Evolutionary conservation across 441 rosid genomes (phyloP).

Genomic region (Arabidopsis hybrid): DNA sequence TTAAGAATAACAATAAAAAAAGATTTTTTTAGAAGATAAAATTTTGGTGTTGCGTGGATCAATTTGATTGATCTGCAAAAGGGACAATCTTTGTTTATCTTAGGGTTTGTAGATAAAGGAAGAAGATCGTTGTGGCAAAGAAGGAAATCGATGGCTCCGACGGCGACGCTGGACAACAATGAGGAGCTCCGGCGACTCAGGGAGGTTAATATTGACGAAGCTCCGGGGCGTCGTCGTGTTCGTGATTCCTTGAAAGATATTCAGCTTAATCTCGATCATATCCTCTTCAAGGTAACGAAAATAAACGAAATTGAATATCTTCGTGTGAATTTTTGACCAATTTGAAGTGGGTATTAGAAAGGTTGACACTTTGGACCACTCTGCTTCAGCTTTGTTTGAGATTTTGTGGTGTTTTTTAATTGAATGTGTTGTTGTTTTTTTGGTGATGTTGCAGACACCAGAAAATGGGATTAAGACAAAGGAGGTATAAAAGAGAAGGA

Average conservation of each 20-base stretch:
- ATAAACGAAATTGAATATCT: background rate
- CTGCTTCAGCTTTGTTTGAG: conserved; percentile 21
- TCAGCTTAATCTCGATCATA: conserved; percentile 79
- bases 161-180: conserved; percentile 47
- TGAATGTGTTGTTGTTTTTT: background rate
- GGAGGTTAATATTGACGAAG: conserved; percentile 75
- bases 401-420: background rate
- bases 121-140: conserved; percentile 39
- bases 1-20: background rate
- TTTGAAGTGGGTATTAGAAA: conserved; percentile 30
- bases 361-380: conserved; percentile 19
- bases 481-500: conserved; percentile 56
- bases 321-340: background rate
- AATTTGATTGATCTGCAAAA: conserved; percentile 14
- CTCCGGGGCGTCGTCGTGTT: conserved; percentile 69
- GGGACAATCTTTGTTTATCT: background rate
- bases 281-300: conserved; percentile 72
- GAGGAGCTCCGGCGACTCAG: conserved; percentile 63
- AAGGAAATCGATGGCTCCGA: conserved; percentile 49
- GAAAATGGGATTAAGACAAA: conserved; percentile 62
- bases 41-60: conserved; percentile 10
- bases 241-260: conserved; percentile 83
- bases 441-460: conserved; percentile 66
- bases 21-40: conserved; percentile 3
- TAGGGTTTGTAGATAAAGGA: conserved; percentile 41